Base-by-base conservation (phyloP, 73 alveolate genomes). In the Paramecium octaurelia region DNA sequence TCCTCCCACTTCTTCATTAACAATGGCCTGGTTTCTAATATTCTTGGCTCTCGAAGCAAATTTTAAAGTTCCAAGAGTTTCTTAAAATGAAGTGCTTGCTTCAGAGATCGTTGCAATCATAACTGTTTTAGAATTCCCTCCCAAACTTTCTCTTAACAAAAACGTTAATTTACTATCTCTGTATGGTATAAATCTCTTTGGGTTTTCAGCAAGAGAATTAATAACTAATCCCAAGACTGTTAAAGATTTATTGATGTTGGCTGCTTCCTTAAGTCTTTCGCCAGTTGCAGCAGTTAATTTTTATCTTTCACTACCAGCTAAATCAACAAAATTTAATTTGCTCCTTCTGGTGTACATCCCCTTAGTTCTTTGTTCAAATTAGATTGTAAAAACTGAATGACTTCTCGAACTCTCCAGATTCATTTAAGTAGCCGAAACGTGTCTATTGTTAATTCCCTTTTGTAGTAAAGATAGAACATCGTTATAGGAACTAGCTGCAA, bases 201-300 rank as follows among this genome's bases (percentile, higher is more conserved):
- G 95, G 4, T 89, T 80, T 50, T 95, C 98, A 27, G 95, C 97
- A 8, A 95, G 92, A 20, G 97, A 71, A 85, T 95, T 94, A 48
- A 96, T 95, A 36, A 96, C 98, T 34, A 85, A 83, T 38, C 98
- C 97, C 16, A 94, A 57, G 2, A 92, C 86, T 18, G 97, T 92
- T 54, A 94, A 86, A 8, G 95, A 93, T 31, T 97, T 89, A 85
- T 97, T 97, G 24, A 97, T 97, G 90, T 95, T 96, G 57, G 97
- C 95, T 5, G 99, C 99, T 92, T 97, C 99, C 86, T 97, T 97
- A 6, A 97, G 93, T 77, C 98, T 94, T 60, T 97, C 96, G 8
- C 99, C 98, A n/a, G 93, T 92, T 7, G 98, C 96, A 27, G 95
- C 95, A 7, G 99, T 96, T 75, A 86, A 88, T 64, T 93, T 92